Evolutionary conservation across 805 yeast genomes (phyloP).

Genomic region (Pichia gijzeniarum): DNA sequence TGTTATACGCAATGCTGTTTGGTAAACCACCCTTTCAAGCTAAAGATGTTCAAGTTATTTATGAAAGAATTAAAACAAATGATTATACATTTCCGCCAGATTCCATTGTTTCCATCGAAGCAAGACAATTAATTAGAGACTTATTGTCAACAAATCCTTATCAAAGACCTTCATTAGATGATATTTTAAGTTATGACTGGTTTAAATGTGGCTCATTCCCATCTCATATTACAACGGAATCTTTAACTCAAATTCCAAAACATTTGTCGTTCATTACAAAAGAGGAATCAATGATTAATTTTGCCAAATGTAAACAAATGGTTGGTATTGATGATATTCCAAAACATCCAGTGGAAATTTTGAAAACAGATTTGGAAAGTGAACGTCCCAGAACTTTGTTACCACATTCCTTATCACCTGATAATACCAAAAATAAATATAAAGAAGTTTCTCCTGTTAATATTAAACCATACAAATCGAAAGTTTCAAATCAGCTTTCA

Average conservation of each 20-base stretch:
- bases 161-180: constrained; percentile 73
- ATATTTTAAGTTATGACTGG: constrained; percentile 79
- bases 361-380: constrained; percentile 61
- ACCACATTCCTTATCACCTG: constrained; percentile 90
- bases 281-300: constrained; percentile 60
- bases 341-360: constrained; percentile 63
- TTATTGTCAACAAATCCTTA: constrained; percentile 73
- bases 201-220: constrained; percentile 80
- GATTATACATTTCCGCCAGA: constrained; percentile 73
- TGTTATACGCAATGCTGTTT: constrained; percentile 84
- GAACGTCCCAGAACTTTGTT: constrained; percentile 63
- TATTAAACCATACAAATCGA: constrained; percentile 23
- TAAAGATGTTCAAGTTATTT: constrained; percentile 85
- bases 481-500: constrained; percentile 24
- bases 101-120: constrained; percentile 55
- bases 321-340: constrained; percentile 46
- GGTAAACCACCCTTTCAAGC: constrained; percentile 99
- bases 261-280: constrained; percentile 45
- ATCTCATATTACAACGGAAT: constrained; percentile 50
- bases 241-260: constrained; percentile 59
- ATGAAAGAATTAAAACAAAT: constrained; percentile 80
- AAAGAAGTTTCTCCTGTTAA: constrained; percentile 47
- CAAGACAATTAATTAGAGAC: constrained; percentile 63
- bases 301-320: constrained; percentile 54
- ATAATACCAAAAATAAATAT: constrained; percentile 82